A percentile compares a stretch with the other conserved stretches of the same genome.
Evolutionary conservation across 352 stramenopile genomes (phyloP).

Genomic region (Globisporangium rhizosaccharum): DNA sequence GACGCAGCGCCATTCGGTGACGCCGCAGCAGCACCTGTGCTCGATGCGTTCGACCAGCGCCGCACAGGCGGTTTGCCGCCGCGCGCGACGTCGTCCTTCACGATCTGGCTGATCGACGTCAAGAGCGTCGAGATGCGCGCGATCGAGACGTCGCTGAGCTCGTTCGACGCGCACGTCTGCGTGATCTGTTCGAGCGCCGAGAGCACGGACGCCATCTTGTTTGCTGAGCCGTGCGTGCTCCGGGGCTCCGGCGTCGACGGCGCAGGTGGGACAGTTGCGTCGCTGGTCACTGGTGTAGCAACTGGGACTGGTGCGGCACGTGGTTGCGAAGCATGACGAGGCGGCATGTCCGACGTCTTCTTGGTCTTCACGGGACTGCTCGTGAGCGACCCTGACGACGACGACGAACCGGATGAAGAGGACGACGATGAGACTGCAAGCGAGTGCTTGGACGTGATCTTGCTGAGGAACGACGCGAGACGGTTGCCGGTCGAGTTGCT

Average conservation of each 20-base stretch:
- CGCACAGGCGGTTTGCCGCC: conserved; percentile 34
- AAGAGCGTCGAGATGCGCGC: conserved; percentile 62
- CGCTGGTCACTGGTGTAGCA: background rate
- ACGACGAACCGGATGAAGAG: background rate
- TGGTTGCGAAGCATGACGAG: background rate
- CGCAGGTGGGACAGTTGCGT: too few species aligned
- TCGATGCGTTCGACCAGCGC: conserved; percentile 28
- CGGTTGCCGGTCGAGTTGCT: conserved; percentile 16
- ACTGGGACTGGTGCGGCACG: background rate
- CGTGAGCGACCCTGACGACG: background rate
- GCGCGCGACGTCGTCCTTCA: conserved; percentile 40
- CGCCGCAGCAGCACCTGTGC: conserved; percentile 6
- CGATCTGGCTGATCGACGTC: conserved; percentile 60
- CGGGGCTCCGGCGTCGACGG: background rate
- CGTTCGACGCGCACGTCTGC: conserved; percentile 46
- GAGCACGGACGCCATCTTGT: conserved; percentile 39
- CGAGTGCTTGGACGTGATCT: conserved; percentile 13
- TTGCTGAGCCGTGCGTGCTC: background rate
- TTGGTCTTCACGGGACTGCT: conserved; percentile 2
- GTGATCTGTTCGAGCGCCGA: conserved; percentile 39
- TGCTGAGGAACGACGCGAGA: conserved; percentile 30
- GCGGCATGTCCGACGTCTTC: background rate
- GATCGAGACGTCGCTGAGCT: conserved; percentile 60
- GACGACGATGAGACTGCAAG: background rate
- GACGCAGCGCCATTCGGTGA: conserved; percentile 9